Base-by-base conservation (phyloP, 352 stramenopile species). In the Phytopythium boreale region DNA sequence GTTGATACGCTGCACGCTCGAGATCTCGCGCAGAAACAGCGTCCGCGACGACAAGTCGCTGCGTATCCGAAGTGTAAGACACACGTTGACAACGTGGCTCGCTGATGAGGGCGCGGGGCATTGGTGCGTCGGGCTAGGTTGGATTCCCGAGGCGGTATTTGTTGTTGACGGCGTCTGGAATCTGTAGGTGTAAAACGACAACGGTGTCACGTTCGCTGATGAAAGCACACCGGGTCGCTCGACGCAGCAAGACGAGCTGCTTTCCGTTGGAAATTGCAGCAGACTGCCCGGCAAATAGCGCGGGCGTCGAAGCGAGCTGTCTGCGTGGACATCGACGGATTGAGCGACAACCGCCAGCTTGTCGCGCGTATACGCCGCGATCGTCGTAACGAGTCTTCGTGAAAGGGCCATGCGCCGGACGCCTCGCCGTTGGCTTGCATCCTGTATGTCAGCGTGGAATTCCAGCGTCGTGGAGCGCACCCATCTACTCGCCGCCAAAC, bases 371-470 rank as follows among this genome's bases (percentile, higher is more conserved):
- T 69, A 72, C 9, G 53, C 24, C 26, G 57, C 46, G 17, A 72
- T 69, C 15, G 57, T 66, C 5, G 51, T 24, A 12, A 58, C 57
- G 22, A 72, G 46, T 63, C 62, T 37, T 1, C 52, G 58, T 5
- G 67, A 72, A n/a, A 67, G 68, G 39, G 68, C 56, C 17, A 72
- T 49, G 4, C 62, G 53, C 10, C 67, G 62, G 15, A 69, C 68
- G 20, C 57, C 67, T 24, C 55, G 53, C 2, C 67, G 63, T 56
- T 69, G 67, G 29, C 67, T 72, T 60, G 69, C 67, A n/a, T 72
- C 67, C 9, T 55, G 59, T 26, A 72, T 67, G 8, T 15, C 51
- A 15, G 24, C 59, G 62, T 24, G 50, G 61, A 66, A 72, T 27
- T 58, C 59, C 26, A 64, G 15, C 31, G 56, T 34, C 22, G 65